Percentiles rank a stretch among this genome's conserved stretches.
phyloP scores from a whole-genome alignment of 805 yeast genomes.

The Monosporozyma yasuniensis region DNA sequence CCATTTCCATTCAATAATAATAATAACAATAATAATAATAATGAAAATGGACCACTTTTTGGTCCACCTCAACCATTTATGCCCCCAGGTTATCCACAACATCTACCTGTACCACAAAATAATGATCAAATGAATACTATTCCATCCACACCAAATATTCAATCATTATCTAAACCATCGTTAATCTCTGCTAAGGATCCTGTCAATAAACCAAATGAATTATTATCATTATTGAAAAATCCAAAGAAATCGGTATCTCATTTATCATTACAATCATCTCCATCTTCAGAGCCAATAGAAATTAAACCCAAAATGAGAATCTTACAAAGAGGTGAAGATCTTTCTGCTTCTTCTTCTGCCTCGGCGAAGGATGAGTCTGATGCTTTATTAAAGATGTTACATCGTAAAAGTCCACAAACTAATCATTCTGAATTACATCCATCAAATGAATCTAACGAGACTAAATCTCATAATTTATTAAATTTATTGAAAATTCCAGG shows the following conservation, averaged over 20 bases:
- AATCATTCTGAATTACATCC: not conserved
- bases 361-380: not conserved
- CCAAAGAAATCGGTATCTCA: slow-evolving; percentile 1
- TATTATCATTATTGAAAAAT: slow-evolving; percentile 33
- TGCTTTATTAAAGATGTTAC: not conserved
- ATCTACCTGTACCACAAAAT: slow-evolving; percentile 7
- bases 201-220: slow-evolving; percentile 9
- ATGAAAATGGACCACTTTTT: not conserved
- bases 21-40: not conserved
- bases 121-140: not conserved
- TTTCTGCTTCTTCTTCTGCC: too few relatives aligned
- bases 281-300: not conserved
- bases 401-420: not conserved
- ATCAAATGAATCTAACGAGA: not conserved
- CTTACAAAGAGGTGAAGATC: slow-evolving; percentile 3
- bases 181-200: slow-evolving; percentile 17
- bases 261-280: not conserved
- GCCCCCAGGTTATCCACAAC: slow-evolving; percentile 1
- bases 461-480: slow-evolving; percentile 15
- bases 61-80: slow-evolving; percentile 4
- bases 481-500: slow-evolving; percentile 6
- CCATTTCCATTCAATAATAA: slow-evolving; percentile 28
- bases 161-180: slow-evolving; percentile 33
- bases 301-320: slow-evolving; percentile 7
- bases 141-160: slow-evolving; percentile 31